Evolutionary conservation across 2,329 filamentous ascomycete genomes (phyloP).

Genomic region (Fusarium sp.): DNA sequence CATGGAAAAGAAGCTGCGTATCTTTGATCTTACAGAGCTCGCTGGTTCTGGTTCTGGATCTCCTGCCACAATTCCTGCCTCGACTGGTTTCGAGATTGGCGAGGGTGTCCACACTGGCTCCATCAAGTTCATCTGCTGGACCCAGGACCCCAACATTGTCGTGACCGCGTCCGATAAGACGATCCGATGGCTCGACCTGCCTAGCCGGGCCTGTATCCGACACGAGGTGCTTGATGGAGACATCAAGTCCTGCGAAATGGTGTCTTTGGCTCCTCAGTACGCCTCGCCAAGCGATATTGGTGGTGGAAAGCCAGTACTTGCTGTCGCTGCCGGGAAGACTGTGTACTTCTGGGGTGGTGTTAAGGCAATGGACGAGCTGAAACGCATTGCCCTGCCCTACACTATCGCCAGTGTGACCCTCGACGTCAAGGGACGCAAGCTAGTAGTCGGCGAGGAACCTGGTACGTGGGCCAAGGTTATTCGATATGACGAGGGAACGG

Average conservation of each 20-base stretch:
- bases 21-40: constrained; percentile 84
- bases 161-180: constrained; percentile 94
- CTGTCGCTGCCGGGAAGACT: constrained; percentile 92
- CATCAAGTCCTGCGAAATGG: constrained; percentile 93
- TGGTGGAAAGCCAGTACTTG: constrained; percentile 78
- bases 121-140: constrained; percentile 98
- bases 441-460: constrained; percentile 90
- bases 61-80: constrained; percentile 66
- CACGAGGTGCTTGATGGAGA: constrained; percentile 84
- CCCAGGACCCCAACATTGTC: constrained; percentile 85
- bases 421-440: constrained; percentile 82
- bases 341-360: constrained; percentile 91
- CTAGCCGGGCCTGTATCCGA: constrained; percentile 78
- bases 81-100: constrained; percentile 86
- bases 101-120: constrained; percentile 84
- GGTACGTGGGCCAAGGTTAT: constrained; percentile 98
- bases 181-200: constrained; percentile 93
- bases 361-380: constrained; percentile 77
- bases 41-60: constrained; percentile 56
- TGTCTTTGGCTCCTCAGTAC: constrained; percentile 70
- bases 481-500: constrained; percentile 84
- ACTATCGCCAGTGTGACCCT: constrained; percentile 92
- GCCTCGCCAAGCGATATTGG: constrained; percentile 73
- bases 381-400: constrained; percentile 82
- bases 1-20: constrained; percentile 94